Evolutionary conservation across 306 rosid genomes (phyloP).

Genomic region (Lagenaria siceraria): DNA sequence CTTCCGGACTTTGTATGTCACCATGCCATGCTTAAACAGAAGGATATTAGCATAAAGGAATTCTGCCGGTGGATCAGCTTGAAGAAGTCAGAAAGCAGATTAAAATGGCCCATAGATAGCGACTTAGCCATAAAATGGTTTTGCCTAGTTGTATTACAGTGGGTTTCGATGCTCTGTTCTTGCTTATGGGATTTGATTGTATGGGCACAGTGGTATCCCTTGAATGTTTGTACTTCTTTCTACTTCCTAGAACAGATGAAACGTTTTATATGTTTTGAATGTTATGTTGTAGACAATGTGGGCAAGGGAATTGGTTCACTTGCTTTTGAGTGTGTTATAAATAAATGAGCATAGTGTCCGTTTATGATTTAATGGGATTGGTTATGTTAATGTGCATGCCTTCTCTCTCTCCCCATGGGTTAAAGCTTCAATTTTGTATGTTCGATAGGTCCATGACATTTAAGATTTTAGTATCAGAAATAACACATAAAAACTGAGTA

Average conservation of each 20-base stretch:
- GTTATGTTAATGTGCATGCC: neutral
- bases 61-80: neutral
- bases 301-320: neutral
- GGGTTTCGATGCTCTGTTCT: neutral
- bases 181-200: neutral
- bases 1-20: neutral
- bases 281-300: neutral
- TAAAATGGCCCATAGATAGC: neutral
- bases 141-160: neutral
- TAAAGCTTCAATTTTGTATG: too few species aligned
- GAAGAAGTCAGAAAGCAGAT: neutral
- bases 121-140: neutral
- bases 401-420: neutral
- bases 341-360: neutral
- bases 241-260: neutral
- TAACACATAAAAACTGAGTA: too few species aligned
- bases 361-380: neutral
- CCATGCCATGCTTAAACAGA: neutral
- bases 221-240: neutral
- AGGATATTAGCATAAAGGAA: neutral
- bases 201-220: neutral
- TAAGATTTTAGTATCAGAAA: too few species aligned
- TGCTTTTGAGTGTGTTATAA: neutral
- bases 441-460: too few species aligned
- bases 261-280: neutral